Conservation (phyloP, 2,329 filamentous ascomycete species). For the Macrophomina phaseolina region DNA sequence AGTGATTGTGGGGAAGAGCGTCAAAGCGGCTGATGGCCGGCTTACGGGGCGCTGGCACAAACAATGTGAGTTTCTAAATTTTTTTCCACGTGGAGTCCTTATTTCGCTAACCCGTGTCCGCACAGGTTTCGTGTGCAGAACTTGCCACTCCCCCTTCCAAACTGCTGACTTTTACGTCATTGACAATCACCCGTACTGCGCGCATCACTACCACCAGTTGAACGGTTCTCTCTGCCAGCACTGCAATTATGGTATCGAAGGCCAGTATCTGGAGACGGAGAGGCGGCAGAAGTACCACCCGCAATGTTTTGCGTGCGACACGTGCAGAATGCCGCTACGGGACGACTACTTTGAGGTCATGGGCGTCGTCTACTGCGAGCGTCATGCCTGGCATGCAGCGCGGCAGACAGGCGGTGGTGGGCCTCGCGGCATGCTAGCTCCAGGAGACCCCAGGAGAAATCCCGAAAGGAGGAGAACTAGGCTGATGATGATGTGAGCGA, state of each 20-base stretch:
- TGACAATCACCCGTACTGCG: slow-evolving; percentile 85
- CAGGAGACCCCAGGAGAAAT: slow-evolving; percentile 44
- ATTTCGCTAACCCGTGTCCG: slow-evolving; percentile 24
- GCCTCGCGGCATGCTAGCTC: slow-evolving; percentile 38
- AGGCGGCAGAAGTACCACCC: slow-evolving; percentile 80
- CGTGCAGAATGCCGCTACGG: slow-evolving; percentile 74
- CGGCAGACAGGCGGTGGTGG: slow-evolving; percentile 42
- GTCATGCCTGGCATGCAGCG: slow-evolving; percentile 73
- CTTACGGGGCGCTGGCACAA: slow-evolving; percentile 95
- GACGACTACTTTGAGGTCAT: slow-evolving; percentile 92
- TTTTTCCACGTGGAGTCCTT: background rate
- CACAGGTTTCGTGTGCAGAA: slow-evolving; percentile 77
- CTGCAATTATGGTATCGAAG: slow-evolving; percentile 88
- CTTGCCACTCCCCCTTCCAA: slow-evolving; percentile 79
- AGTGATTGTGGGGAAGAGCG: slow-evolving; percentile 84
- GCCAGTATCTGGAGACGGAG: slow-evolving; percentile 88
- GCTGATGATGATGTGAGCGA: slow-evolving; percentile 56
- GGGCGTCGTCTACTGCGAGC: slow-evolving; percentile 82
- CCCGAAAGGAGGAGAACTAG: slow-evolving; percentile 57
- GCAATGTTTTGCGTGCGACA: slow-evolving; percentile 81
- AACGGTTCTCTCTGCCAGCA: slow-evolving; percentile 84
- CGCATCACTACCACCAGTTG: slow-evolving; percentile 87
- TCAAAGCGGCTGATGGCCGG: slow-evolving; percentile 90
- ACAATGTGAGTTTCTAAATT: slow-evolving; percentile 59
- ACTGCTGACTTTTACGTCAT: slow-evolving; percentile 94